Base-by-base conservation (phyloP, 345 rosid genomes). In the Arabis hirsuta region DNA sequence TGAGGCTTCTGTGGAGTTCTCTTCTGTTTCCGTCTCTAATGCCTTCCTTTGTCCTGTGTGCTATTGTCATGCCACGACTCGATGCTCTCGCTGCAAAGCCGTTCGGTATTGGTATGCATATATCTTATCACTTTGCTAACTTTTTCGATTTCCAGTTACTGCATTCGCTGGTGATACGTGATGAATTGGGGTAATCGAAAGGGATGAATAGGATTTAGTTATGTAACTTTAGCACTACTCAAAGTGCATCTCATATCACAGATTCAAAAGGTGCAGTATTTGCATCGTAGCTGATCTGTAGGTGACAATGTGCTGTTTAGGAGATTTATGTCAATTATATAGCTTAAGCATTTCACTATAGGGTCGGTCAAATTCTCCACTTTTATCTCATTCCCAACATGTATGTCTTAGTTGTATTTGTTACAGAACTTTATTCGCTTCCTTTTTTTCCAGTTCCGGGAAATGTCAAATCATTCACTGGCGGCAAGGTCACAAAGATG, bases 401-500 rank as follows among this genome's bases (percentile, higher is more conserved):
- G 0, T 42, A 10, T 73, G 9, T 62, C 50, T 38, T n/a, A 34
- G 68, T 66, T 48, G 34, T 74, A 7, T 42, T 56, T 4, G 16
- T 70, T 60, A 70, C 69, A 36, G 9, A 56, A 58, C 67, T 82
- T 81, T 43, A 46, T 31, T 68, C 16, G 26, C 2, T 63, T 24
- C 38, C 32, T 27, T 4, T 26, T 31, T 47, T 5, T 31, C 6
- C 81, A 95, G 99, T 78, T 91, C 99, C 48, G 85, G 88, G 2
- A 82, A 86, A 79, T 95, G 99, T 81, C 99, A 95, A 82, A 82
- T 91, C 73, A 76, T 86, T 47, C 98, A 91, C 71, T 95, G 99
- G 99, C 80, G 98, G 65, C 96, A 88, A 87, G 99, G 98, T 73
- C 99, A 94, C 77, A 91, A 84, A 82, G 88, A 89, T 66, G 91